Evolutionary conservation across 345 rosid genomes (phyloP), one percentile per base, ranked within the genome.

Genomic region (Sisymbrium irio): DNA sequence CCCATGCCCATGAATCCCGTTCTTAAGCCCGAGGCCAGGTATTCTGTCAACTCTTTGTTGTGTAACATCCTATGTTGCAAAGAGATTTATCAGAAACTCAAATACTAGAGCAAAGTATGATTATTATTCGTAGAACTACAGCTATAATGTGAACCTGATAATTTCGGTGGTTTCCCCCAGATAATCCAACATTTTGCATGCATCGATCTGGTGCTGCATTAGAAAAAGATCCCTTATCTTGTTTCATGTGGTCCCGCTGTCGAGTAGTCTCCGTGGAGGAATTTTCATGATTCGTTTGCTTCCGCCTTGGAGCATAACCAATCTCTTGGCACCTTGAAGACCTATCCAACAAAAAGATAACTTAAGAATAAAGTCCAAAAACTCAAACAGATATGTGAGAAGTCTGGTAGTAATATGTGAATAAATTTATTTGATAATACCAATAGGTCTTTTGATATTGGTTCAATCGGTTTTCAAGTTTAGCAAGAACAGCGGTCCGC

Each of bases 231-330:
- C 74, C 57, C 22, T 22, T 69, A 5, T 14, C 40, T 30, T 30
- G 20, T 32, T 67, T 47, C 12, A 40, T 3, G 14, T 59, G 61
- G 13, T 28, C 30, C 7, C 33, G 35, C 7, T 56, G 65, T 32
- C n/a, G 15, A 51, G 73, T n/a, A 28, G 20, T 18, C 65, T 65
- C 47, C 19, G 65, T 61, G 28, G 28, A 35, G 22, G 1, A 6
- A 10, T 55, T 15, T 57, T 32, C 64, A 5, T 60, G 44, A 46
- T 58, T 73, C 56, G 78, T 82, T 13, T 47, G 25, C 46, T 56
- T 70, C 50, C 73, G 57, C 69, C 85, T 83, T 19, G 67, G 69
- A 22, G 89, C 85, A 74, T 91, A 91, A 60, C 96, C 97, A 65
- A 91, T 65, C 50, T 73, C 76, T 0, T 91, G 97, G 75, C 95